A percentile compares a stretch with the other conserved stretches of the same genome.
Conservation (phyloP, 2,329 filamentous ascomycete species). For the Penicillium sp. region DNA sequence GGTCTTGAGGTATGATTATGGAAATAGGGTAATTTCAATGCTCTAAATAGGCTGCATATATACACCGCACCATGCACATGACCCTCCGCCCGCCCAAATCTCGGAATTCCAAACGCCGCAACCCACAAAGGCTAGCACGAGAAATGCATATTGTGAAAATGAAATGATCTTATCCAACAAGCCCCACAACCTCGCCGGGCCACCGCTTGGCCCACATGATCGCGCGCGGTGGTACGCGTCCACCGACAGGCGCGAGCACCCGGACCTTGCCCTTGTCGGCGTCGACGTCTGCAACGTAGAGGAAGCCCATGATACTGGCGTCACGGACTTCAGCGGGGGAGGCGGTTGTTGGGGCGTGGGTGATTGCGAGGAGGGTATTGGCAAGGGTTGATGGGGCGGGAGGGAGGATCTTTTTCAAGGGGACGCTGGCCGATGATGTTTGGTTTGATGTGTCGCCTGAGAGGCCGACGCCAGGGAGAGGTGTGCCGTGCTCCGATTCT, state of each 20-base stretch:
- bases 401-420: conserved; percentile 62
- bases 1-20: background rate
- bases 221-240: conserved; percentile 73
- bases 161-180: conserved; percentile 56
- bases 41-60: conserved; percentile 1
- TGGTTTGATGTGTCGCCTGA: conserved; percentile 17
- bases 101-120: background rate
- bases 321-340: conserved; percentile 70
- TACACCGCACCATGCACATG: background rate
- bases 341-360: conserved; percentile 71
- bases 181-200: conserved; percentile 79
- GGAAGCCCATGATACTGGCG: conserved; percentile 83
- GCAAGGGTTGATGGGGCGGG: conserved; percentile 61
- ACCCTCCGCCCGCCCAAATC: background rate
- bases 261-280: conserved; percentile 77
- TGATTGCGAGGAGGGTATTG: conserved; percentile 80
- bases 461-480: conserved; percentile 25
- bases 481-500: conserved; percentile 16
- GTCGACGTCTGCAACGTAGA: conserved; percentile 90
- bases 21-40: background rate
- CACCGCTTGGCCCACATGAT: conserved; percentile 75
- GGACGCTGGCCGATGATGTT: conserved; percentile 20
- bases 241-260: conserved; percentile 79
- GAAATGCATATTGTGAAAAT: conserved; percentile 4
- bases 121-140: background rate